Percentiles rank a stretch among this genome's conserved stretches.
Conservation (phyloP, 108 stramenopile species). For the Cyclotella sp. region DNA sequence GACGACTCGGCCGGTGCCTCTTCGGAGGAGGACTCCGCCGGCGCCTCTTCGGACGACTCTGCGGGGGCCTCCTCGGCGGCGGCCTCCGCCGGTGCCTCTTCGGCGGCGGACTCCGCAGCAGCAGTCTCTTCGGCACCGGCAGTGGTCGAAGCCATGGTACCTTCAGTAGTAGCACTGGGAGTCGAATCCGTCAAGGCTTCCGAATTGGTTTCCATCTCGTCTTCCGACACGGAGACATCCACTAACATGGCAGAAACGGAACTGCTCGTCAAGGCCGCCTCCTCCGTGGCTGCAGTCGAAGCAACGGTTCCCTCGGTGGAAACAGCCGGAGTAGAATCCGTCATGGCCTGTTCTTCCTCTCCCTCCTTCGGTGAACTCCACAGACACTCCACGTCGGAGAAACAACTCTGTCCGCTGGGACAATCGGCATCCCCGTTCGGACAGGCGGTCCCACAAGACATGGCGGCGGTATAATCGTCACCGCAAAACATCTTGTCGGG, state of each 20-base stretch:
- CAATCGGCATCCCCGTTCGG: constrained; percentile 26
- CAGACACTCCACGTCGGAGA: constrained; percentile 34
- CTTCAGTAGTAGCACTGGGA: neutral
- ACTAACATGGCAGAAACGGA: neutral
- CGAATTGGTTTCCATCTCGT: neutral
- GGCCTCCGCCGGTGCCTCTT: neutral
- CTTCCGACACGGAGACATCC: too few species aligned
- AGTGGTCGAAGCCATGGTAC: neutral
- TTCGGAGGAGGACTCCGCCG: neutral
- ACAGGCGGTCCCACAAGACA: constrained; percentile 26
- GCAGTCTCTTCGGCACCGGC: neutral
- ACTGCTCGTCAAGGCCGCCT: neutral
- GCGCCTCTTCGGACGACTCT: neutral
- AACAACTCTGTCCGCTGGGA: constrained; percentile 29
- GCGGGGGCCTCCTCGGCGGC: neutral
- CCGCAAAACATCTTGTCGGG: constrained; percentile 48
- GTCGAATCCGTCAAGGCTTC: neutral
- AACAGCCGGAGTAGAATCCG: neutral
- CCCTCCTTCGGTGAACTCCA: constrained; percentile 8
- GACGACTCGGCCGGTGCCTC: constrained; percentile 3
- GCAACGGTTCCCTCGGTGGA: neutral
- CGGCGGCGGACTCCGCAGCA: neutral
- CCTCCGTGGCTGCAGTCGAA: neutral
- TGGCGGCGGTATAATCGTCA: constrained; percentile 8
- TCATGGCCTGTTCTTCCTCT: neutral